These are phyloP conservation scores for Pilatotrama ljubarskyi DNA, from an alignment of 768 basidiomycete species.

Conservation along the genomic window DNA sequence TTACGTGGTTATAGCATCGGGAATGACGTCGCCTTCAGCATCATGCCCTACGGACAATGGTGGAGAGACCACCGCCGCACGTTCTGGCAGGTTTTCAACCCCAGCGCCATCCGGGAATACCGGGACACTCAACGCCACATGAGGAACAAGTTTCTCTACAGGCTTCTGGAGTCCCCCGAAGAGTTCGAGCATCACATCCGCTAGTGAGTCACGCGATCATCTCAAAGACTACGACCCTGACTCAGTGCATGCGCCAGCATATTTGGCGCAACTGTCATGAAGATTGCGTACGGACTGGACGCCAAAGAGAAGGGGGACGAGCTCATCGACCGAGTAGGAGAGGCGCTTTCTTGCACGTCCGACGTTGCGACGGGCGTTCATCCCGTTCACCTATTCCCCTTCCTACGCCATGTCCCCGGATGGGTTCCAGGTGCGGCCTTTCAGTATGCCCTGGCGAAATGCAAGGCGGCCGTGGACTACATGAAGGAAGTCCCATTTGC, in stretches of 20 bases:
- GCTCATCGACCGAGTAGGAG: conserved; percentile 7
- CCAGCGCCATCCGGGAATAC: neutral
- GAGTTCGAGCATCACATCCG: neutral
- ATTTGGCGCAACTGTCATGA: conserved; percentile 15
- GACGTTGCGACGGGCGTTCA: conserved; percentile 17
- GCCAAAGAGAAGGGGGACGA: neutral
- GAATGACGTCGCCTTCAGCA: neutral
- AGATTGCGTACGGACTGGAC: conserved; percentile 11
- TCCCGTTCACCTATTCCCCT: no score
- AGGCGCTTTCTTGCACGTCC: neutral
- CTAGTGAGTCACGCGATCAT: conserved; percentile 1
- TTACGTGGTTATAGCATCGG: neutral
- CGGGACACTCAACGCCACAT: neutral
- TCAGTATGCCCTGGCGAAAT: neutral
- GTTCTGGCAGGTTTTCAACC: conserved; percentile 12
- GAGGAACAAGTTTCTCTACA: neutral
- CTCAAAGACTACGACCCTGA: no score
- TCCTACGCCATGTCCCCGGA: neutral
- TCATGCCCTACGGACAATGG: neutral
- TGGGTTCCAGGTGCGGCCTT: conserved; percentile 12
- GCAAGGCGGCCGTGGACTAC: neutral
- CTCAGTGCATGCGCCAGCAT: neutral
- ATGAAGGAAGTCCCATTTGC: neutral
- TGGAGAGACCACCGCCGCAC: conserved; percentile 3
- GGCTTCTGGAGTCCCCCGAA: neutral